A percentile compares a stretch with the other conserved stretches of the same genome.
Conservation (phyloP, 129 eudicot species). For the Flaveria trinervia region DNA sequence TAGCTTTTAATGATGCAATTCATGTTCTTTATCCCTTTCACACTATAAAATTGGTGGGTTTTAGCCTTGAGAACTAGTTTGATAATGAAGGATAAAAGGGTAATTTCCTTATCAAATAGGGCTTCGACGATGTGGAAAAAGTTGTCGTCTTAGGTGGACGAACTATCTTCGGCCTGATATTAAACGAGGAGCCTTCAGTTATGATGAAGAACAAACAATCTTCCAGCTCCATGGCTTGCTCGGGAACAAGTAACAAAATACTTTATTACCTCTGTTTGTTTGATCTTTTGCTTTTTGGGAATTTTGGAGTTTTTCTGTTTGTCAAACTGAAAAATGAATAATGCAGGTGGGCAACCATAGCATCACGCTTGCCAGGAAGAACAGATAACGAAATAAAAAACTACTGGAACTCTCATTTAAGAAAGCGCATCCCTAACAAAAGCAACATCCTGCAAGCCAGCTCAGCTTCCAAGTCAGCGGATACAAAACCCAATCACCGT, state of each 20-base stretch:
- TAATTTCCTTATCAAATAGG: slow-evolving; percentile 38
- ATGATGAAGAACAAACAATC: slow-evolving; percentile 66
- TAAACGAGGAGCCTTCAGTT: slow-evolving; percentile 75
- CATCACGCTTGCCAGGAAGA: slow-evolving; percentile 46
- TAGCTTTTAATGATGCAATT: neutral
- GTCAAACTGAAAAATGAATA: slow-evolving; percentile 10
- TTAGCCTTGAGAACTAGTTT: slow-evolving; percentile 19
- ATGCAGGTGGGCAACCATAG: slow-evolving; percentile 44
- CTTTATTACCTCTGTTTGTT: slow-evolving; percentile 17
- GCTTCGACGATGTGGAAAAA: slow-evolving; percentile 83
- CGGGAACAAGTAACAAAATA: slow-evolving; percentile 76
- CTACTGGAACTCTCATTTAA: slow-evolving; percentile 39
- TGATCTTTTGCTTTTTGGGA: neutral
- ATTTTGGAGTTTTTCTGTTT: slow-evolving; percentile 7
- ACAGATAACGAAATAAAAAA: slow-evolving; percentile 45
- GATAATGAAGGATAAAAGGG: slow-evolving; percentile 1
- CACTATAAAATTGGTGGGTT: neutral
- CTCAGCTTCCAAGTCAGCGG: slow-evolving; percentile 33
- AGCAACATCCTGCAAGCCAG: slow-evolving; percentile 26
- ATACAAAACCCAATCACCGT: slow-evolving; percentile 35
- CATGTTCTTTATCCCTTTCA: neutral
- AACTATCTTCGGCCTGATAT: slow-evolving; percentile 91
- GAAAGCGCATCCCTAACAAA: slow-evolving; percentile 36
- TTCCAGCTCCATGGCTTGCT: slow-evolving; percentile 58
- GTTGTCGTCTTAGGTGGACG: slow-evolving; percentile 93